These are phyloP conservation scores for Xanthoceras sorbifolium DNA, from an alignment of 345 rosid species.

Conservation along the genomic window DNA sequence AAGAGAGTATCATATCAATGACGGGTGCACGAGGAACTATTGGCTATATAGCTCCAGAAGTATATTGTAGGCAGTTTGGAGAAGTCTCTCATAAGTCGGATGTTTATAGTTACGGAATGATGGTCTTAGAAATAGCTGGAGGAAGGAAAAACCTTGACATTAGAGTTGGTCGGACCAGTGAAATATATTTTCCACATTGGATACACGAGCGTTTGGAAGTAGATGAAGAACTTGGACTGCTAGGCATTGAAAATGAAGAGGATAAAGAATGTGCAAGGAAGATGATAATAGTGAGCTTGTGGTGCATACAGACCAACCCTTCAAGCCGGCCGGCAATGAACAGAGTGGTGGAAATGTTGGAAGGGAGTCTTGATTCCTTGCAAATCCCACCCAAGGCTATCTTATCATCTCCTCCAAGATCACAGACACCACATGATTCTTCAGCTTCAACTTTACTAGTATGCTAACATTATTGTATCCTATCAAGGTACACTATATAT, in stretches of 20 bases:
- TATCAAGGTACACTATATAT: background rate
- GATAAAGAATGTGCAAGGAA: conserved; percentile 11
- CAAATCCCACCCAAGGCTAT: conserved; percentile 19
- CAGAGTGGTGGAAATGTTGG: conserved; percentile 22
- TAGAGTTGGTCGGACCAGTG: background rate
- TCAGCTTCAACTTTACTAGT: background rate
- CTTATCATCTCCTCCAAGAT: conserved; percentile 14
- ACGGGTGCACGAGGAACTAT: conserved; percentile 10
- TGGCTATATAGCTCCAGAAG: conserved; percentile 19
- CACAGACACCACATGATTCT: background rate
- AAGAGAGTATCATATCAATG: conserved; percentile 14
- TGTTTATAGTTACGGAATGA: conserved; percentile 18
- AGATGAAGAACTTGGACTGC: background rate
- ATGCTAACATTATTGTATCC: background rate
- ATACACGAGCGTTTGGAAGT: conserved; percentile 7
- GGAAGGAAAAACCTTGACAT: conserved; percentile 3
- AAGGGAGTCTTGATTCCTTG: conserved; percentile 15
- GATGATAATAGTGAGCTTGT: conserved; percentile 26
- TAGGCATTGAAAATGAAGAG: background rate
- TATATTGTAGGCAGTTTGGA: conserved; percentile 13
- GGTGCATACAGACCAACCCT: conserved; percentile 18
- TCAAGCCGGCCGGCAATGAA: conserved; percentile 19
- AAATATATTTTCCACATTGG: conserved; percentile 23
- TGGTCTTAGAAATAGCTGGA: conserved; percentile 18
- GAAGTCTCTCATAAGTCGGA: conserved; percentile 14